These are phyloP conservation scores for Testicularia cyperi DNA, from an alignment of 1,284 basidiomycete genomes.

Conservation along the genomic window DNA sequence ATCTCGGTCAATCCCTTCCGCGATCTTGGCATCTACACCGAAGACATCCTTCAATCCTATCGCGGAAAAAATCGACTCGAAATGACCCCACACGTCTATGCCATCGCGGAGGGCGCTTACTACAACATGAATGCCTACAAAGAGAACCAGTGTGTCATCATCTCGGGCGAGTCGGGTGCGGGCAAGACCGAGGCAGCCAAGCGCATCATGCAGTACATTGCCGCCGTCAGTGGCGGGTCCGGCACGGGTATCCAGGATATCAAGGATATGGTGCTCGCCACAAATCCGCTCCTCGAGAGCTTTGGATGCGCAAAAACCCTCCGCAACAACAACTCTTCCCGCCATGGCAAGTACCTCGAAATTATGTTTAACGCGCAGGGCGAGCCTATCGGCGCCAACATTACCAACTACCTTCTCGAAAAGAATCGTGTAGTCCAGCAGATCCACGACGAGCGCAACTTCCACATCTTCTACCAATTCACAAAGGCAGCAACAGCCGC, in stretches of 20 bases:
- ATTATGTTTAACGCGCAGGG: constrained; percentile 96
- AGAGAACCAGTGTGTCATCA: constrained; percentile 99
- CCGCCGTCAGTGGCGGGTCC: constrained; percentile 85
- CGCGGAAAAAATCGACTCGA: constrained; percentile 97
- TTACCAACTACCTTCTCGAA: constrained; percentile 97
- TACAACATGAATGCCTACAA: constrained; percentile 99
- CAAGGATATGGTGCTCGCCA: constrained; percentile 99
- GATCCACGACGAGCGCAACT: constrained; percentile 93
- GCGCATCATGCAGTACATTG: constrained; percentile 99
- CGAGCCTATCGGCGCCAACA: constrained; percentile 93
- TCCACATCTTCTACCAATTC: constrained; percentile 99
- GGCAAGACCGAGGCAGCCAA: constrained; percentile 58
- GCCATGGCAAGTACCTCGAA: constrained; percentile 98
- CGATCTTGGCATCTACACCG: constrained; percentile 86
- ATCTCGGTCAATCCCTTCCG: constrained; percentile 98
- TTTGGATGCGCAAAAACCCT: constrained; percentile 99
- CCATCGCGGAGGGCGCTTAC: constrained; percentile 94
- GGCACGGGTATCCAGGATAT: constrained; percentile 77
- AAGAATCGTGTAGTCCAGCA: constrained; percentile 95
- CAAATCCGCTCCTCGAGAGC: constrained; percentile 94
- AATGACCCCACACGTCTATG: constrained; percentile 95
- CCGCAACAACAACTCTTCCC: constrained; percentile 96
- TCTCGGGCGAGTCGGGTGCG: constrained; percentile 83
- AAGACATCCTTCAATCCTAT: constrained; percentile 81
- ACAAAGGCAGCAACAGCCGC: constrained; percentile 88